Evolutionary conservation across 345 rosid species (phyloP).

Genomic region (Syzygium aromaticum): DNA sequence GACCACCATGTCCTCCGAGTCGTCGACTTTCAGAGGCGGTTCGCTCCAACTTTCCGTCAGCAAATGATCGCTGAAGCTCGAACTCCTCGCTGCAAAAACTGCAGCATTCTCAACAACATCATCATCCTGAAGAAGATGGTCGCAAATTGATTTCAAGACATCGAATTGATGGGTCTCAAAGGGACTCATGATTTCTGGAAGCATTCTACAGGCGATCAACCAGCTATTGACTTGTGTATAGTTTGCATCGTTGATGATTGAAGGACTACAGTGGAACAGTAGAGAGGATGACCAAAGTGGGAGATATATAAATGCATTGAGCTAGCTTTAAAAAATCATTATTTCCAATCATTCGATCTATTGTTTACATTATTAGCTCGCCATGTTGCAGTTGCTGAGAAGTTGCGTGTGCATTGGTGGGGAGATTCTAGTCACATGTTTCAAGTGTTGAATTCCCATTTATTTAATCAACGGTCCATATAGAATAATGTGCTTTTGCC

Average conservation of each 20-base stretch:
- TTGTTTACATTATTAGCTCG: neutral
- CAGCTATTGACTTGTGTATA: neutral
- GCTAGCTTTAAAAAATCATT: neutral
- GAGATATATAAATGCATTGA: neutral
- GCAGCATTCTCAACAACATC: neutral
- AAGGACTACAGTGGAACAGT: neutral
- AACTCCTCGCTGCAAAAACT: constrained; percentile 1
- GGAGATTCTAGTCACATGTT: neutral
- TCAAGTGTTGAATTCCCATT: neutral
- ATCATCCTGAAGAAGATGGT: constrained; percentile 1
- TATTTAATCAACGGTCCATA: neutral
- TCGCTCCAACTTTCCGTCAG: constrained; percentile 32
- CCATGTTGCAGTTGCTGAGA: neutral
- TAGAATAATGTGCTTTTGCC: neutral
- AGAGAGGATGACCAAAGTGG: neutral
- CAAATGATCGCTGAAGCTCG: constrained; percentile 25
- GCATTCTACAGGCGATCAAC: neutral
- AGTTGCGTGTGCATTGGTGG: neutral
- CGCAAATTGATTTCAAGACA: neutral
- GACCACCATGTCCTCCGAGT: constrained; percentile 32
- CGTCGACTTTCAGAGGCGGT: constrained; percentile 19
- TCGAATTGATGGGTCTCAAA: neutral
- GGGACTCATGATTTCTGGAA: neutral
- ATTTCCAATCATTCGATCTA: neutral
- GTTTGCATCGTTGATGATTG: neutral